These are phyloP conservation scores for Hansenula anomala DNA, from an alignment of 1,139 yeast species.

Conservation along the genomic window DNA sequence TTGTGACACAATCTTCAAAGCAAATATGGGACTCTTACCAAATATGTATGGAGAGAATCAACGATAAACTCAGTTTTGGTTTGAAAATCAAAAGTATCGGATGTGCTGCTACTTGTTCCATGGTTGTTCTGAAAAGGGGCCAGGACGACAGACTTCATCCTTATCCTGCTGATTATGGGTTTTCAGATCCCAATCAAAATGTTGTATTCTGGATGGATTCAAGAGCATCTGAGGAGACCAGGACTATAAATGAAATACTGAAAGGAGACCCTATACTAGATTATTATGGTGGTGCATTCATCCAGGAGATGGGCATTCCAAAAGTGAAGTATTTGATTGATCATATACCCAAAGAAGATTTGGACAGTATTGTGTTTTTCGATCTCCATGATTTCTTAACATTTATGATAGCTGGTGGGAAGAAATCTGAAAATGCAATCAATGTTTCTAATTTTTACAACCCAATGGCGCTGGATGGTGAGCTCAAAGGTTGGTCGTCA, in stretches of 20 bases:
- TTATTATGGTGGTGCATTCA: slow-evolving; percentile 40
- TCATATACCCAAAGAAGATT: slow-evolving; percentile 14
- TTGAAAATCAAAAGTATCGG: slow-evolving; percentile 18
- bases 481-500: slow-evolving; percentile 49
- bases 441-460: slow-evolving; percentile 11
- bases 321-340: slow-evolving; percentile 39
- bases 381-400: slow-evolving; percentile 51
- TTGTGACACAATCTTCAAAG: slow-evolving; percentile 38
- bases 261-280: slow-evolving; percentile 15
- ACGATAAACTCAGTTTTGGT: background rate
- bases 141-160: slow-evolving; percentile 21
- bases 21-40: slow-evolving; percentile 31
- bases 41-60: slow-evolving; percentile 15
- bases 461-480: slow-evolving; percentile 44
- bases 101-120: slow-evolving; percentile 50
- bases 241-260: slow-evolving; percentile 26
- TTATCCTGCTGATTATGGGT: slow-evolving; percentile 26
- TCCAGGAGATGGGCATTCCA: slow-evolving; percentile 56
- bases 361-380: slow-evolving; percentile 33
- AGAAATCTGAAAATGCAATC: background rate
- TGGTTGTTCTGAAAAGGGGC: slow-evolving; percentile 34
- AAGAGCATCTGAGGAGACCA: slow-evolving; percentile 33
- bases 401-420: slow-evolving; percentile 27
- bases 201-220: slow-evolving; percentile 60
- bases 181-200: slow-evolving; percentile 28